Conservation (phyloP, 164 flowering plant species). For the Akebia trifoliata region DNA sequence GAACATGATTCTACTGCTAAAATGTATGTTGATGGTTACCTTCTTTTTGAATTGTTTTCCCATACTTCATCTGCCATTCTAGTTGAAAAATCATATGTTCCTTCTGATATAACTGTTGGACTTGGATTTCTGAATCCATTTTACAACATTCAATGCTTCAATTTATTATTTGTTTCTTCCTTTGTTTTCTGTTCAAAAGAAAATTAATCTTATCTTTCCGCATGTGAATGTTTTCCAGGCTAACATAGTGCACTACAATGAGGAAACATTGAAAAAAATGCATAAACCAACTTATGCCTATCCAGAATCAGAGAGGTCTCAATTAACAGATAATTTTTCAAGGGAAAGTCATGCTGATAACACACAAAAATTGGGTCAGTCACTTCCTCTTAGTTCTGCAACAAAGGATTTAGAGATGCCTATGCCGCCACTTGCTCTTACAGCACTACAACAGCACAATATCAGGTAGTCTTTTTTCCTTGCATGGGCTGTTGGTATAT, state of each 20-base stretch:
- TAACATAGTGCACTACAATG: slow-evolving; percentile 72
- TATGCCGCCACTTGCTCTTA: slow-evolving; percentile 82
- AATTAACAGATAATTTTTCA: slow-evolving; percentile 24
- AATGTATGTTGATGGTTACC: no score
- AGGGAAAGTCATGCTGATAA: slow-evolving; percentile 21
- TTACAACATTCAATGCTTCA: background rate
- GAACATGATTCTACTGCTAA: no score
- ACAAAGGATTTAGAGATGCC: slow-evolving; percentile 73
- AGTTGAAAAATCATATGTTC: slow-evolving; percentile 2
- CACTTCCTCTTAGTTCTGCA: slow-evolving; percentile 31
- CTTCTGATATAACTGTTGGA: background rate
- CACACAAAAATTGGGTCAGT: slow-evolving; percentile 19
- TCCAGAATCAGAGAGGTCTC: slow-evolving; percentile 34
- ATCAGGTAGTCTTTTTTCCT: slow-evolving; percentile 45
- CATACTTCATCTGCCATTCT: background rate
- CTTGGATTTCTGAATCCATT: background rate
- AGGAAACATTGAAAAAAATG: slow-evolving; percentile 62
- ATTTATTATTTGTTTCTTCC: background rate
- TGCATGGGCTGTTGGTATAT: background rate
- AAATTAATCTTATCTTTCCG: slow-evolving; percentile 1
- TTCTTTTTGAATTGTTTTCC: background rate
- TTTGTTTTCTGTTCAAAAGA: background rate
- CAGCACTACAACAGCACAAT: slow-evolving; percentile 46
- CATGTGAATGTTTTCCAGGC: slow-evolving; percentile 44
- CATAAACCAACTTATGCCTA: slow-evolving; percentile 26